Base-by-base conservation (phyloP, 768 basidiomycete species). In the Rossbeevera mucosa region DNA sequence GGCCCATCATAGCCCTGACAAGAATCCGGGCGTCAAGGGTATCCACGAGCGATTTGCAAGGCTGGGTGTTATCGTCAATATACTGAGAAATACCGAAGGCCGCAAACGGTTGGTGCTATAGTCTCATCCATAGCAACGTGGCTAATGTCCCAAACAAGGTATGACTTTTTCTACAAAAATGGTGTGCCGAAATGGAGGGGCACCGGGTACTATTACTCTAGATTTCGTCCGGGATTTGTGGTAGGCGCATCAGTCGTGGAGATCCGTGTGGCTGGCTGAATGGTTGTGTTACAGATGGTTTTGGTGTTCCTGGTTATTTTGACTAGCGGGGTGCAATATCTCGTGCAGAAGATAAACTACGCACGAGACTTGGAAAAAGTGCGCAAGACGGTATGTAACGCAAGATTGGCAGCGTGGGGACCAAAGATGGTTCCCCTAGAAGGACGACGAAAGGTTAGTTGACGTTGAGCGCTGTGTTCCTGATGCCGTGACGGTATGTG, bases 151-250 rank as follows among this genome's bases (percentile, higher is more conserved):
- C 14, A 55, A 13, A 26, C 18, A 55, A 91, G 91, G 59, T 91
- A 91, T 57, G 88, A 91, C 68, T 90, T 90, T 69, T 99, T 98
- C 79, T 90, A 89, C 77, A 94, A 95, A 72, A 97, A 97, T 56
- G 95, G 95, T 20, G 93, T 99, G 4, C 95, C 95, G 0, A 89
- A 80, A 66, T 99, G 95, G 95, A 79, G 94, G 58, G 95, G 94
- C 14, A 93, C 91, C 28, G 91, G 92, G 41, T 97, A 98, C 71
- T 97, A 97, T 70, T 99, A 98, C 70, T 83, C 91, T 26, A 85
- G 96, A 48, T 99, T 89, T 78, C 80, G 95, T 26, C 95, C 95
- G n/a, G 92, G 94, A 22, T 76, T 98, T 54, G 82, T 82, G 54
- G 88, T 88, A 61, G 57, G 81, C 66, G 18, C 13, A 14, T 28